Base-by-base conservation (phyloP, 805 yeast genomes). In the Kodamaea kaohsiungensis region DNA sequence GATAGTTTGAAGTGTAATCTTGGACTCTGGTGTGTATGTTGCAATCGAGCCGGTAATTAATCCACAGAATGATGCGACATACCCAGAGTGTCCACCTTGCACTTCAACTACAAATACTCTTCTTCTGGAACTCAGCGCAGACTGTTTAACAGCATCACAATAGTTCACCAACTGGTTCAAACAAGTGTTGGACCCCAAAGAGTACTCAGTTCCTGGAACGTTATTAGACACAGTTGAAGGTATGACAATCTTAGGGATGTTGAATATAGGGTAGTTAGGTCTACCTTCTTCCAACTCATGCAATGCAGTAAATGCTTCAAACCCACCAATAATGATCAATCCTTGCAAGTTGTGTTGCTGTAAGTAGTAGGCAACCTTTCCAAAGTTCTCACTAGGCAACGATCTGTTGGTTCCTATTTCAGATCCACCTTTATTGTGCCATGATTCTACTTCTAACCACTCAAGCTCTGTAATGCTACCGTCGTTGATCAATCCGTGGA, bases 31-130 rank as follows among this genome's bases (percentile, higher is more conserved):
- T 25, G 87, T 87, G 64, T 88, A 88, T 0, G 89, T 82, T 3
- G 87, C 89, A 55, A 82, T 81, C 1, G 92, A 87, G 60, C 93
- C 93, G 33, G 87, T 80, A 46, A 86, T 84, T 56, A 89, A 71
- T 33, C 87, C 87, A 12, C 86, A 82, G 61, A 78, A 80, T 1
- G 89, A 80, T 17, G 95, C 91, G 61, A 88, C 82, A 66, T 80
- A 88, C 49, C 96, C 96, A 22, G 89, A 85, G 70, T 88, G 84
- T 52, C 96, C 96, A 64, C 96, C 96, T 74, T 88, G 96, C 30
- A 86, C 88, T 65, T 88, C 96, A 56, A 88, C 89, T 37, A 88
- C 89, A 64, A 88, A 88, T 13, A 86, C 88, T 69, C 95, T 79
- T 63, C 88, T 82, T 77, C 93, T 80, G 1, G 91, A 82, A 15